These are phyloP conservation scores for Debaryomyces tyrocola DNA, from an alignment of 805 yeast genomes.

Conservation along the genomic window DNA sequence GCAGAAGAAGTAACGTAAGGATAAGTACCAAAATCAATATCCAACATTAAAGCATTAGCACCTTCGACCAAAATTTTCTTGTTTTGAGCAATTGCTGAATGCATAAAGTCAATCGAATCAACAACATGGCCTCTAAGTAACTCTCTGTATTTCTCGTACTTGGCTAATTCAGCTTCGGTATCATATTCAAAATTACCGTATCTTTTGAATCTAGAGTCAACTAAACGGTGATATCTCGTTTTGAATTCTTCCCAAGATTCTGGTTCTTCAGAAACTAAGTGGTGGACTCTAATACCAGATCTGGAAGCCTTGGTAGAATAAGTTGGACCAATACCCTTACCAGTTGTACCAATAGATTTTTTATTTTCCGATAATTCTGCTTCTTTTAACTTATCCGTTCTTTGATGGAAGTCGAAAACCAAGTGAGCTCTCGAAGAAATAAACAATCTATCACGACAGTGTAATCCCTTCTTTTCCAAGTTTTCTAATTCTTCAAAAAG, in stretches of 20 bases:
- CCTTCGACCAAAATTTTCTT: slow-evolving; percentile 95
- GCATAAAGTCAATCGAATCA: slow-evolving; percentile 85
- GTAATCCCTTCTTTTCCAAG: slow-evolving; percentile 78
- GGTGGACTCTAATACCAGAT: slow-evolving; percentile 96
- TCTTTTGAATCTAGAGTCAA: slow-evolving; percentile 80
- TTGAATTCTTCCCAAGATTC: slow-evolving; percentile 93
- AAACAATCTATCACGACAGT: slow-evolving; percentile 74
- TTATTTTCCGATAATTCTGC: slow-evolving; percentile 79
- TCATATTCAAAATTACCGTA: slow-evolving; percentile 93
- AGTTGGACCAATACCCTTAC: slow-evolving; percentile 98
- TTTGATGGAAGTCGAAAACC: slow-evolving; percentile 97
- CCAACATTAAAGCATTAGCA: slow-evolving; percentile 97
- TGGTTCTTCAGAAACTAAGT: slow-evolving; percentile 84
- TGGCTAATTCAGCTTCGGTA: slow-evolving; percentile 72
- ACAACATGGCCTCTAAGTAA: slow-evolving; percentile 85
- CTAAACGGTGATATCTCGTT: slow-evolving; percentile 69
- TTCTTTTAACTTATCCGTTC: slow-evolving; percentile 93
- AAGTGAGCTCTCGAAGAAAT: slow-evolving; percentile 92
- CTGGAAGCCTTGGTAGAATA: slow-evolving; percentile 96
- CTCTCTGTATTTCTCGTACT: slow-evolving; percentile 74
- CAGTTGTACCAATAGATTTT: slow-evolving; percentile 94
- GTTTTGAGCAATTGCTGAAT: slow-evolving; percentile 68
- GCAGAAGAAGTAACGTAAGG: slow-evolving; percentile 95
- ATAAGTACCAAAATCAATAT: slow-evolving; percentile 96
- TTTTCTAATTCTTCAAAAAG: slow-evolving; percentile 83